Evolutionary conservation across 495 filamentous ascomycete genomes (phyloP).

Genomic region (Delitschia confertaspora): DNA sequence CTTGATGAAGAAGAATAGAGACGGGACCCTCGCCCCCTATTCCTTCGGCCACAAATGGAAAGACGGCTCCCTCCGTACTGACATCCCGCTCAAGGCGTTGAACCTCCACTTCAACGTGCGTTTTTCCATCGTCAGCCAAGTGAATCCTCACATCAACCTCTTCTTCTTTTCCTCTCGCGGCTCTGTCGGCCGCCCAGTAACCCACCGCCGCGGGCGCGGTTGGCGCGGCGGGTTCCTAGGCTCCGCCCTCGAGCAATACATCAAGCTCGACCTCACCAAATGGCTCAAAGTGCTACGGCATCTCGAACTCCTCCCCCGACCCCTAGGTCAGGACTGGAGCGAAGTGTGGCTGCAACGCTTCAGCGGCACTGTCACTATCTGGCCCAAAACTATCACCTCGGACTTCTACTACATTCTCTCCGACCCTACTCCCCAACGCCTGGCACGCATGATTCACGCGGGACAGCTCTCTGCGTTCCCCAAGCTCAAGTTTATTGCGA

Average conservation of each 20-base stretch:
- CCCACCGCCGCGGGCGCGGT: constrained; percentile 83
- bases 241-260: constrained; percentile 83
- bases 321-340: constrained; percentile 91
- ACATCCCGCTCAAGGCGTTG: constrained; percentile 87
- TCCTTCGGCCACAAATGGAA: constrained; percentile 98
- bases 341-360: constrained; percentile 94
- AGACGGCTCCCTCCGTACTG: constrained; percentile 84
- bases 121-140: constrained; percentile 90
- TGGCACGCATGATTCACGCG: constrained; percentile 78
- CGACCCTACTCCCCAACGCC: constrained; percentile 63
- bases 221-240: constrained; percentile 95
- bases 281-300: constrained; percentile 92
- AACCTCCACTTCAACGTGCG: constrained; percentile 97
- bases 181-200: constrained; percentile 83
- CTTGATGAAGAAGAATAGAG: constrained; percentile 81
- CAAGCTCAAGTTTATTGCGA: constrained; percentile 81
- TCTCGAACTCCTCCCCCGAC: constrained; percentile 80
- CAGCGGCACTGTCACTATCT: constrained; percentile 89
- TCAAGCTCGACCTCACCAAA: constrained; percentile 91
- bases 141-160: constrained; percentile 94
- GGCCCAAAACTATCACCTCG: constrained; percentile 63
- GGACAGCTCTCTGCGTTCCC: constrained; percentile 82
- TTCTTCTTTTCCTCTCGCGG: constrained; percentile 97
- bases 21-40: constrained; percentile 71
- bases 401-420: constrained; percentile 83